Percentiles rank a stretch among this genome's conserved stretches.
phyloP scores from a whole-genome alignment of 2,329 filamentous ascomycete genomes.

The Calonectria henricotiae region DNA sequence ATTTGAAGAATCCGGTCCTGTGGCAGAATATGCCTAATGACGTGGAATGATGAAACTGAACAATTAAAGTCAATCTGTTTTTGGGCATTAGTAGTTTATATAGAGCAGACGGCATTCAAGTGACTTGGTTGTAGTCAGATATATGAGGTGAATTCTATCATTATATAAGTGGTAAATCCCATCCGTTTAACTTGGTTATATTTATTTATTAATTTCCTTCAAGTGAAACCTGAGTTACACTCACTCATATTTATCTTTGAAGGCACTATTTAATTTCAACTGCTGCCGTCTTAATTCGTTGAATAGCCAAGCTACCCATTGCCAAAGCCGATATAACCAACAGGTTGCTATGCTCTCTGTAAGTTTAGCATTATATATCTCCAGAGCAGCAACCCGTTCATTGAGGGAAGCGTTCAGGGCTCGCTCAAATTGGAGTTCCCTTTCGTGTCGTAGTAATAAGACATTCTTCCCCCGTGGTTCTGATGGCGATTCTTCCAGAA shows the following conservation, averaged over 20 bases:
- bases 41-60: too few species aligned
- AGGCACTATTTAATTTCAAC: neutral
- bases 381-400: neutral
- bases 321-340: conserved; percentile 12
- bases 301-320: conserved; percentile 1
- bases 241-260: conserved; percentile 17
- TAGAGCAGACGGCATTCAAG: too few species aligned
- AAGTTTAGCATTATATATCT: conserved; percentile 4
- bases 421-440: neutral
- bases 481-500: neutral
- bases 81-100: too few species aligned
- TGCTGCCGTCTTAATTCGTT: neutral
- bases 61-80: too few species aligned
- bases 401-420: neutral
- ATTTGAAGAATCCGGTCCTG: too few species aligned
- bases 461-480: neutral
- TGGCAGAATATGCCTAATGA: too few species aligned
- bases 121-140: too few species aligned
- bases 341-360: neutral
- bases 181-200: too few species aligned
- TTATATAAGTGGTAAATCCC: too few species aligned
- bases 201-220: too few species aligned
- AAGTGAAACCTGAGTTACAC: neutral
- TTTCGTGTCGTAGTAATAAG: neutral
- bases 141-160: too few species aligned